These are phyloP conservation scores for barrel medic (Medicago truncatula) DNA, from an alignment of 306 rosid genomes.

Conservation along the genomic window MtrunA17r5.0-ANR NC_053049.1:6026001-6026500, in stretches of 20 bases:
- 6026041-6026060: background rate
- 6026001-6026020: constrained; percentile 17
- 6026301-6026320: constrained; percentile 73
- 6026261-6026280: constrained; percentile 77
- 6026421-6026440: background rate
- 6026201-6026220: constrained; percentile 9
- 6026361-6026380: constrained; percentile 73
- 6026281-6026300: constrained; percentile 79
- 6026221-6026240: constrained; percentile 15
- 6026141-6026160: constrained; percentile 25
- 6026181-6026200: constrained; percentile 29
- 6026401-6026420: background rate
- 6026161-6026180: background rate
- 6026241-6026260: constrained; percentile 18
- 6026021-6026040: background rate
- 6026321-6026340: constrained; percentile 62
- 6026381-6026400: constrained; percentile 55
- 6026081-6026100: constrained; percentile 47
- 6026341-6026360: constrained; percentile 58
- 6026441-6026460: too few species aligned
- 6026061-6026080: constrained; percentile 35
- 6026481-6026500: too few species aligned
- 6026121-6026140: constrained; percentile 23
- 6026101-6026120: constrained; percentile 43
- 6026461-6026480: background rate